Conservation (phyloP, 495 filamentous ascomycete genomes). For the Penicillium subrubescens region DNA sequence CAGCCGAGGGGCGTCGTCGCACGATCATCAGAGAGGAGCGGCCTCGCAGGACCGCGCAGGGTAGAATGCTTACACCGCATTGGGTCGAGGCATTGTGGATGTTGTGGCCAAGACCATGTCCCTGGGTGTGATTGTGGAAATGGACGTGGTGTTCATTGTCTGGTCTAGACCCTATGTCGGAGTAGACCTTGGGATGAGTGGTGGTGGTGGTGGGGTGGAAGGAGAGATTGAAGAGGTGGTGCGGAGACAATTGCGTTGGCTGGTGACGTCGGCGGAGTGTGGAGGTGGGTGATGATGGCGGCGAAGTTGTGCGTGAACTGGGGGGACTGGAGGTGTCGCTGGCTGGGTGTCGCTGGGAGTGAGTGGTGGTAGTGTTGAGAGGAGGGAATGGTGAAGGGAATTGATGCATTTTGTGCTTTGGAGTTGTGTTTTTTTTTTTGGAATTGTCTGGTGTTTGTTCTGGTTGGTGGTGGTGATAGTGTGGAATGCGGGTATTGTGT, state of each 20-base stretch:
- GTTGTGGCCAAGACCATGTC: constrained; percentile 29
- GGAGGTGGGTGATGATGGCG: constrained; percentile 27
- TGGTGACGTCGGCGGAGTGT: constrained; percentile 5
- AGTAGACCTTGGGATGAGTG: constrained; percentile 18
- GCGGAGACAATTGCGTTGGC: constrained; percentile 23
- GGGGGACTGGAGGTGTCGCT: constrained; percentile 25
- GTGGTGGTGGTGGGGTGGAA: constrained; percentile 27
- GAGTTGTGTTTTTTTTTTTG: background rate
- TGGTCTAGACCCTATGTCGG: constrained; percentile 12
- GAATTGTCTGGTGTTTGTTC: background rate
- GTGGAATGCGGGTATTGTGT: background rate
- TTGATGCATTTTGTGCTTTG: constrained; percentile 16
- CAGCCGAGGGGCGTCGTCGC: constrained; percentile 44
- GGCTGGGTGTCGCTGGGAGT: constrained; percentile 3
- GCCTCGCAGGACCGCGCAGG: constrained; percentile 36
- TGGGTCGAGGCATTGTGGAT: constrained; percentile 23
- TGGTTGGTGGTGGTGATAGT: background rate
- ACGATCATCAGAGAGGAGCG: constrained; percentile 39
- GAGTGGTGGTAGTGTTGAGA: constrained; percentile 9
- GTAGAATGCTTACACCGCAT: constrained; percentile 27
- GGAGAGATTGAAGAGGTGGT: constrained; percentile 33
- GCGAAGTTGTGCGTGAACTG: constrained; percentile 27
- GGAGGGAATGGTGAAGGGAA: constrained; percentile 23
- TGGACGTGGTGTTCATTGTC: background rate
- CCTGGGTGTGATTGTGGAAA: constrained; percentile 23